Evolutionary conservation across 1,284 basidiomycete genomes (phyloP).

Genomic region (Cutaneotrichosporon cavernicola): DNA sequence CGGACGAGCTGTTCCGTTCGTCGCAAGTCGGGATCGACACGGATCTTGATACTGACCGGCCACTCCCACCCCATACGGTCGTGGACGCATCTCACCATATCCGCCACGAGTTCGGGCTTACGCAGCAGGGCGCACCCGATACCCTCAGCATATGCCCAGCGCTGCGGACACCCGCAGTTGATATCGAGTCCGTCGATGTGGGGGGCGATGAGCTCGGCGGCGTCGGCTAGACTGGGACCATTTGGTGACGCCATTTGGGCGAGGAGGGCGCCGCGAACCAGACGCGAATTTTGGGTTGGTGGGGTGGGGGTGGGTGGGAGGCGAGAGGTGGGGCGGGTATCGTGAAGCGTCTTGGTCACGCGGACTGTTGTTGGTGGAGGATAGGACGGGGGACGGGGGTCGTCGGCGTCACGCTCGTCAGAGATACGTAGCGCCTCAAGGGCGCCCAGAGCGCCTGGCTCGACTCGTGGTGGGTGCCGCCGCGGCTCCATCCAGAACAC

Average conservation of each 20-base stretch:
- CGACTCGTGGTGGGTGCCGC: not conserved
- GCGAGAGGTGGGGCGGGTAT: conserved; percentile 31
- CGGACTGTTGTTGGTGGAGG: not conserved
- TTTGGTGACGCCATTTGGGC: conserved; percentile 61
- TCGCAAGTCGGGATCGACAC: conserved; percentile 58
- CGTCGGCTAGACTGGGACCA: conserved; percentile 58
- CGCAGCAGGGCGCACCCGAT: conserved; percentile 61
- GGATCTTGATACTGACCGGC: conserved; percentile 62
- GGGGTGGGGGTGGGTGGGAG: conserved; percentile 33
- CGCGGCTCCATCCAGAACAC: conserved; percentile 55
- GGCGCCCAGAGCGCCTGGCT: not conserved
- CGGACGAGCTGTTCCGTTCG: conserved; percentile 58
- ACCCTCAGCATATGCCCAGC: conserved; percentile 60
- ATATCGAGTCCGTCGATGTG: conserved; percentile 61
- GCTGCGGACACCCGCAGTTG: conserved; percentile 61
- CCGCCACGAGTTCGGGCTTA: conserved; percentile 60
- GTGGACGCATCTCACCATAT: conserved; percentile 60
- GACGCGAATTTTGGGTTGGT: conserved; percentile 37
- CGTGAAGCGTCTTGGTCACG: conserved; percentile 28
- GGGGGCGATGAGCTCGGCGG: conserved; percentile 58
- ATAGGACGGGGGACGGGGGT: not conserved
- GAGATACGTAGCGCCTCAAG: conserved; percentile 8
- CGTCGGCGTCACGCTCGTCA: not conserved
- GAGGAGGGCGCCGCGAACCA: conserved; percentile 57
- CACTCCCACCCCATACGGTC: conserved; percentile 58